Evolutionary conservation across 345 rosid genomes (phyloP).

Genomic region (Salix viminalis): DNA sequence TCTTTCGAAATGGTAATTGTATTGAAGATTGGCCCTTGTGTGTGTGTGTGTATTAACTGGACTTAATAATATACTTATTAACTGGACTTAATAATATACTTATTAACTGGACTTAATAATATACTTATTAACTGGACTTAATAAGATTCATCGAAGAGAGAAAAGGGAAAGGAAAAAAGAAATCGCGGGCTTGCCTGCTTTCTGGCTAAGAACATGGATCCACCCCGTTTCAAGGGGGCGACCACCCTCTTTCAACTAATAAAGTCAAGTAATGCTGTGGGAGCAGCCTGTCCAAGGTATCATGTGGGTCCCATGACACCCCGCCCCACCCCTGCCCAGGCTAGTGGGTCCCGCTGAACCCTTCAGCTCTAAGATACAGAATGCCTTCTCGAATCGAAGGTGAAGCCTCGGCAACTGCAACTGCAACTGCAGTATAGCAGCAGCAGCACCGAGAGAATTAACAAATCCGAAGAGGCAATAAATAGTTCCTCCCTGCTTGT

Average conservation of each 20-base stretch:
- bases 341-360: constrained; percentile 15
- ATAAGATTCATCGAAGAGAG: neutral
- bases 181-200: neutral
- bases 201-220: constrained; percentile 43
- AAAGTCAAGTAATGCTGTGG: constrained; percentile 43
- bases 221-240: constrained; percentile 37
- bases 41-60: fast-evolving
- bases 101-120: too few species aligned
- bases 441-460: neutral
- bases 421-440: too few species aligned
- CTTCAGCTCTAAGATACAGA: constrained; percentile 4
- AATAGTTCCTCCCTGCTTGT: neutral
- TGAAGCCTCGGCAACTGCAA: neutral
- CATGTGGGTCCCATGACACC: constrained; percentile 16
- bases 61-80: too few species aligned
- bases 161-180: neutral
- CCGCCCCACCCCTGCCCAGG: constrained; percentile 6
- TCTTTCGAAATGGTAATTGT: too few species aligned
- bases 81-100: too few species aligned
- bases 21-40: too few species aligned
- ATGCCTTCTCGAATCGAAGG: constrained; percentile 33
- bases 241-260: constrained; percentile 35
- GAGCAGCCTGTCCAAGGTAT: constrained; percentile 18
- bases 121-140: neutral
- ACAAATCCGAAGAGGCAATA: neutral